Evolutionary conservation across 75 land plant genomes (phyloP).

Genomic region (Isoetes taiwanensis): DNA sequence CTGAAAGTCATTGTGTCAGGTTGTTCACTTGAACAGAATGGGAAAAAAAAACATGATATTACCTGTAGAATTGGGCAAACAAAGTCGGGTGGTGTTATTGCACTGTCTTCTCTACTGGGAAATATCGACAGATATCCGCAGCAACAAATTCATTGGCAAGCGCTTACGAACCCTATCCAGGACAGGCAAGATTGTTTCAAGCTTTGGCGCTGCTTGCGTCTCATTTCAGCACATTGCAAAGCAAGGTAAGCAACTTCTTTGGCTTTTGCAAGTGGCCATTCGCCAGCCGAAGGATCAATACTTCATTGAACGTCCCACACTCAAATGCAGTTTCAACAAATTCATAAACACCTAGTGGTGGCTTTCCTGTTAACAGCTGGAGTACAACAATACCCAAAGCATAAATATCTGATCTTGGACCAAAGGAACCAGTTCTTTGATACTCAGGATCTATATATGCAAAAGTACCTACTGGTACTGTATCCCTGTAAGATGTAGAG

Average conservation of each 20-base stretch:
- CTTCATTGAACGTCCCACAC: constrained; percentile 14
- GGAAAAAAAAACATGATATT: too few relatives aligned
- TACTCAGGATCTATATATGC: constrained; percentile 46
- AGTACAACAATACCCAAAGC: constrained; percentile 40
- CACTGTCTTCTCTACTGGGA: too few relatives aligned
- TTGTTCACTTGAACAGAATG: too few relatives aligned
- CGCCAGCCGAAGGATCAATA: constrained; percentile 24
- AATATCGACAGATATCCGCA: too few relatives aligned
- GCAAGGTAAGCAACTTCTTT: constrained; percentile 28
- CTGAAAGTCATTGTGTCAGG: too few relatives aligned
- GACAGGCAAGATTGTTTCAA: too few relatives aligned
- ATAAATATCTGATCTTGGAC: constrained; percentile 35
- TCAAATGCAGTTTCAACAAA: constrained; percentile 8
- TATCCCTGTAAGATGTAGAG: neutral
- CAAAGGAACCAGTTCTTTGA: constrained; percentile 37
- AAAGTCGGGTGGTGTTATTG: too few relatives aligned
- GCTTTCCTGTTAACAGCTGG: constrained; percentile 26
- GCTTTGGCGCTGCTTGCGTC: constrained; percentile 34
- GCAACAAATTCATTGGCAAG: too few relatives aligned
- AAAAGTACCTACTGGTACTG: constrained; percentile 25
- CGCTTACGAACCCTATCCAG: too few relatives aligned
- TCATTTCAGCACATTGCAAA: constrained; percentile 39
- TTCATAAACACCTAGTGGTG: constrained; percentile 1
- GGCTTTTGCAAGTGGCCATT: constrained; percentile 39
- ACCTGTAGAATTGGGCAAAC: constrained; percentile 52